Conservation (phyloP, 495 filamentous ascomycete genomes). For the Xylaria sp. region DNA sequence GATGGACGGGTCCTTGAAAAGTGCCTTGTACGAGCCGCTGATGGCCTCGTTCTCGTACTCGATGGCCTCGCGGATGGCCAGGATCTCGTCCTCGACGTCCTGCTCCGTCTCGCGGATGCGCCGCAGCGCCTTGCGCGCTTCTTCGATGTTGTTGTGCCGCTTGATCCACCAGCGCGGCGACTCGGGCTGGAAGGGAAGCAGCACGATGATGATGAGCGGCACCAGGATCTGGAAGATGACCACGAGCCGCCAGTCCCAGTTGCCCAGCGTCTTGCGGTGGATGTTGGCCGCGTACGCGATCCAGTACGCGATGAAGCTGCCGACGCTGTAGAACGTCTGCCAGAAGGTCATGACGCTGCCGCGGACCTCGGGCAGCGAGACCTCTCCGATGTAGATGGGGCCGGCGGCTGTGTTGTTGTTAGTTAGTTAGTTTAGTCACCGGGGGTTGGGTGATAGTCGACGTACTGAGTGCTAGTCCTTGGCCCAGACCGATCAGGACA, state of each 20-base stretch:
- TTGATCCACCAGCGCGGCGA: conserved; percentile 67
- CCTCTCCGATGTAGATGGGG: conserved; percentile 68
- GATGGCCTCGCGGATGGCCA: conserved; percentile 64
- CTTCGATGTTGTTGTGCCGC: conserved; percentile 59
- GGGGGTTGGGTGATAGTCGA: too few species aligned
- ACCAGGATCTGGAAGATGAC: conserved; percentile 69
- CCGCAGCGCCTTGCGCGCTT: conserved; percentile 57
- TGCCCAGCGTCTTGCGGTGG: conserved; percentile 56
- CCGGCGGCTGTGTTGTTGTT: conserved; percentile 45
- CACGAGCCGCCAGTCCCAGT: conserved; percentile 70
- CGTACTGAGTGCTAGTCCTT: conserved; percentile 69
- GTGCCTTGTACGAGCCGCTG: conserved; percentile 59
- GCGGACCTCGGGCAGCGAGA: conserved; percentile 64
- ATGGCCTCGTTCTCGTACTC: conserved; percentile 70
- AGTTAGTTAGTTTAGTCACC: too few species aligned
- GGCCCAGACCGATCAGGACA: conserved; percentile 68
- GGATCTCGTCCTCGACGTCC: conserved; percentile 64
- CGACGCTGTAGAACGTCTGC: conserved; percentile 72
- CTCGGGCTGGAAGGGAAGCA: conserved; percentile 64
- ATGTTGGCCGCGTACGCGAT: conserved; percentile 64
- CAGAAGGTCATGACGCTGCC: conserved; percentile 72
- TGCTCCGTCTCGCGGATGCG: conserved; percentile 63
- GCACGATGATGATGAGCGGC: conserved; percentile 57
- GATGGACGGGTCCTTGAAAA: conserved; percentile 67
- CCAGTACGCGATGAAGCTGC: conserved; percentile 67